phyloP scores from a whole-genome alignment of 768 basidiomycete genomes.

The Dacryopinax spathularia region DNA sequence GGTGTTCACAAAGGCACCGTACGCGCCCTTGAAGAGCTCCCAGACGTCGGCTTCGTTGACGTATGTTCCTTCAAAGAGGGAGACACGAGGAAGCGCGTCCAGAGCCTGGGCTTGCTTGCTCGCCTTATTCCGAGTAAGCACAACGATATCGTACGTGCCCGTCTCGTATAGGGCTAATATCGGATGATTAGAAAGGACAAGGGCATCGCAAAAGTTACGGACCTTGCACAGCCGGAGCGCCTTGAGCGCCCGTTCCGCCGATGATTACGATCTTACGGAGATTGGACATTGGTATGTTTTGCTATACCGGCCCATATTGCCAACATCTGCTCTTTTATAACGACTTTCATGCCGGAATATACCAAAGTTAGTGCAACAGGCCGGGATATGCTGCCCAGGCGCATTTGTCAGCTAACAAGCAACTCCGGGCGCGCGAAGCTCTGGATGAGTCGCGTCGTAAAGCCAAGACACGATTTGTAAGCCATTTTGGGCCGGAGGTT shows the following conservation, averaged over 20 bases:
- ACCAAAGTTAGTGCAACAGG: background rate
- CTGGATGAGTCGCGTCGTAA: no score
- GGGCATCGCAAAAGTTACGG: background rate
- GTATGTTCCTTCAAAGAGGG: slow-evolving; percentile 2
- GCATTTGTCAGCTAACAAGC: no score
- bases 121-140: slow-evolving; percentile 3
- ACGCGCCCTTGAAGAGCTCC: slow-evolving; percentile 19
- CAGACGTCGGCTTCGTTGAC: background rate
- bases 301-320: background rate
- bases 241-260: slow-evolving; percentile 36
- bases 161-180: background rate
- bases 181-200: background rate
- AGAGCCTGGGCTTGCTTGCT: background rate
- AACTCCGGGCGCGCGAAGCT: no score
- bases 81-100: background rate
- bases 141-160: background rate
- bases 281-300: background rate
- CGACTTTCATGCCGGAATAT: background rate
- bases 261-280: background rate
- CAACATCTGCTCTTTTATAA: background rate
- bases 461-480: no score
- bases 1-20: slow-evolving; percentile 30
- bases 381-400: no score
- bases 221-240: slow-evolving; percentile 17
- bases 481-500: no score